A percentile compares a stretch with the other conserved stretches of the same genome.
phyloP scores from a whole-genome alignment of 768 basidiomycete genomes.

The Leccinum olivaceopallidum region DNA sequence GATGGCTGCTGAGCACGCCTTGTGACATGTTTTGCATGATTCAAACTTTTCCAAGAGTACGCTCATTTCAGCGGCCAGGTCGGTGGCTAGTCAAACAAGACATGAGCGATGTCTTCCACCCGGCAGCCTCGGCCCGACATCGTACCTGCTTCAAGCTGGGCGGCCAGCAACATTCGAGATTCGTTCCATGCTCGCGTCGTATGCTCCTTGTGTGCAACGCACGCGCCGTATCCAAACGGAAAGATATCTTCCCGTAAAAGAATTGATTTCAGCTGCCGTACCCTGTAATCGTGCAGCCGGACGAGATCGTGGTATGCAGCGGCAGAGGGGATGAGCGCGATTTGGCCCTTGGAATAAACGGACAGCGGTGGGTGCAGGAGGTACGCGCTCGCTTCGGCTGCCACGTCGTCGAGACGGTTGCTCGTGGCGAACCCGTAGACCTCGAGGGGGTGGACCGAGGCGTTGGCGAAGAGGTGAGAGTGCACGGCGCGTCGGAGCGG shows the following conservation, averaged over 20 bases:
- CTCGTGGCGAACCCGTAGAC: conserved; percentile 59
- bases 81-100: conserved; percentile 46
- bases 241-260: conserved; percentile 64
- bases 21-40: conserved; percentile 53
- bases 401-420: conserved; percentile 46
- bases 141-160: conserved; percentile 55
- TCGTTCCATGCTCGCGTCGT: conserved; percentile 53
- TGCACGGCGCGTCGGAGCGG: conserved; percentile 44
- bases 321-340: conserved; percentile 55
- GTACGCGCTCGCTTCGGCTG: conserved; percentile 58
- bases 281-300: conserved; percentile 53
- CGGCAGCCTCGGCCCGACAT: not conserved
- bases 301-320: conserved; percentile 65
- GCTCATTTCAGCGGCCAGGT: conserved; percentile 69
- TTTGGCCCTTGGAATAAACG: conserved; percentile 50
- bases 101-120: conserved; percentile 8
- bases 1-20: conserved; percentile 62
- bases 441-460: conserved; percentile 49
- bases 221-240: conserved; percentile 70
- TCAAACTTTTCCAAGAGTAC: conserved; percentile 45
- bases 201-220: conserved; percentile 48
- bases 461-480: conserved; percentile 56
- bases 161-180: conserved; percentile 44
- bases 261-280: conserved; percentile 50
- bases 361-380: conserved; percentile 54